These are phyloP conservation scores for Kockovaella imperatae DNA, from an alignment of 768 basidiomycete genomes.

Conservation along the genomic window DNA sequence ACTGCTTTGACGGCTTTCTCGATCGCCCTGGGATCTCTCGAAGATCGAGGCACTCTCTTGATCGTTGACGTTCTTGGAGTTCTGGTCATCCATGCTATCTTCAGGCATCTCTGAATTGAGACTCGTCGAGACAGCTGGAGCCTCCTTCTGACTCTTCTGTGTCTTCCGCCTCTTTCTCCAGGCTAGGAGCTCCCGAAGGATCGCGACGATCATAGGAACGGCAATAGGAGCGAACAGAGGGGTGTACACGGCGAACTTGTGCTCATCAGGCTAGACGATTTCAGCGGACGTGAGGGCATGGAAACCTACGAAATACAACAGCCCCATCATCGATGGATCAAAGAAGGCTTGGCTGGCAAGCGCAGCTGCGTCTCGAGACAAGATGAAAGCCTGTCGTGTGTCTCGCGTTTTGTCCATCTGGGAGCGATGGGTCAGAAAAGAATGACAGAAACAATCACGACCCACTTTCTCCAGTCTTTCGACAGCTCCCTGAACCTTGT, in stretches of 20 bases:
- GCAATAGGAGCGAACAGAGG: conserved; percentile 87
- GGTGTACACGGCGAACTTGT: conserved; percentile 93
- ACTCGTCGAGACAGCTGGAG: too few species aligned
- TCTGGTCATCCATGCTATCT: too few species aligned
- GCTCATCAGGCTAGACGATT: conserved; percentile 66
- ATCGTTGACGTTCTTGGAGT: too few species aligned
- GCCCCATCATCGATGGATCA: conserved; percentile 88
- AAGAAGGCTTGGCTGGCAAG: conserved; percentile 68
- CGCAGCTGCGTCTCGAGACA: conserved; percentile 30
- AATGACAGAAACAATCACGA: conserved; percentile 1
- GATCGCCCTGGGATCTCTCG: too few species aligned
- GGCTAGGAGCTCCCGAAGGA: conserved; percentile 61
- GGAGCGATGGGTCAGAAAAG: not conserved
- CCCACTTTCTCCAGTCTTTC: conserved; percentile 64
- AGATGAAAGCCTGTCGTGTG: conserved; percentile 16
- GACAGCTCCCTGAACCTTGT: conserved; percentile 64
- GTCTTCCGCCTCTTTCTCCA: conserved; percentile 49
- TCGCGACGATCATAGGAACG: conserved; percentile 69
- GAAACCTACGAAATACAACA: conserved; percentile 68
- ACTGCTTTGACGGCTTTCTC: too few species aligned
- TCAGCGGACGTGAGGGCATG: not conserved
- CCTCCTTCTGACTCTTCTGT: too few species aligned
- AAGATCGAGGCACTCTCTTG: too few species aligned
- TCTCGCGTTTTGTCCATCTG: conserved; percentile 10
- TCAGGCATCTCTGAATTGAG: too few species aligned